Conservation (phyloP, 257 asterid species). For the Solanum virginianum region DNA sequence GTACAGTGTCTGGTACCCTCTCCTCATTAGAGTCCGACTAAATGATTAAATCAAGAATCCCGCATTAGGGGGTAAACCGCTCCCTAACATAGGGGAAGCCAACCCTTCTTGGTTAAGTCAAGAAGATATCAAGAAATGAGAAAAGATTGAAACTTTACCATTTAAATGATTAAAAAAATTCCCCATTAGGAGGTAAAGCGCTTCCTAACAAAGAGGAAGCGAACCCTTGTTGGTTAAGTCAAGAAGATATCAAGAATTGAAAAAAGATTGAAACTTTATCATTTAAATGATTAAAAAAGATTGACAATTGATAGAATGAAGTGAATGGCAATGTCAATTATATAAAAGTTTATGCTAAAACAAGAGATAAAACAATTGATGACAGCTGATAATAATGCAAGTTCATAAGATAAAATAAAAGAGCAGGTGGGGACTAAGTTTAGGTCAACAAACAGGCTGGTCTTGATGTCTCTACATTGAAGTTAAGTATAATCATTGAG, state of each 20-base stretch:
- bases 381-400: not conserved
- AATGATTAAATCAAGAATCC: not conserved
- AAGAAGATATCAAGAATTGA: not conserved
- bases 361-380: not conserved
- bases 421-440: not conserved
- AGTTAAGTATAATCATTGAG: not conserved
- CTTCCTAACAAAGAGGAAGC: no score
- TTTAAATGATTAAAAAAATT: not conserved
- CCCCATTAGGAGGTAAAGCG: no score
- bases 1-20: not conserved
- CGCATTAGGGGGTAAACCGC: no score
- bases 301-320: not conserved
- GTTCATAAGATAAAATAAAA: not conserved
- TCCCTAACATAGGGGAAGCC: no score
- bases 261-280: not conserved
- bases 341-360: not conserved
- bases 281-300: not conserved
- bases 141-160: not conserved
- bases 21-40: not conserved
- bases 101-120: not conserved
- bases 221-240: not conserved
- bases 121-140: not conserved
- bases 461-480: constrained; percentile 8
- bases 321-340: not conserved
- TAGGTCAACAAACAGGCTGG: constrained; percentile 46